phyloP scores from a whole-genome alignment of 2,329 filamentous ascomycete species.

The Tolypocladium ophioglossoides region DNA sequence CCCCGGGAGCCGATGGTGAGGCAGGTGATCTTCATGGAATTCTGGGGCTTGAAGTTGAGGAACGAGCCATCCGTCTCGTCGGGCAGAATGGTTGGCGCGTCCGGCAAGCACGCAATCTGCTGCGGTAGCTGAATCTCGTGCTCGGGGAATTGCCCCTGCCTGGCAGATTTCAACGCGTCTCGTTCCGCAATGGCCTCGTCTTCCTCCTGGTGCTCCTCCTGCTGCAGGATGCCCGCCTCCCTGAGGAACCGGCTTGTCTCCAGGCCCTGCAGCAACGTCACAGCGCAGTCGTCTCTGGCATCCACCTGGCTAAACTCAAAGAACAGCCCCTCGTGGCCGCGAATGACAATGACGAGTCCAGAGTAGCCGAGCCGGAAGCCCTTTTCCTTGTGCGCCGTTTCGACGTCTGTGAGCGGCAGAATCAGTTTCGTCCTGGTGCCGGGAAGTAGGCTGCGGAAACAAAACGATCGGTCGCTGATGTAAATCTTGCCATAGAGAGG shows the following conservation, averaged over 20 bases:
- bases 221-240: slow-evolving; percentile 56
- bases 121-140: slow-evolving; percentile 41
- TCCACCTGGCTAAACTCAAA: slow-evolving; percentile 80
- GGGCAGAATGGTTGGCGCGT: slow-evolving; percentile 69
- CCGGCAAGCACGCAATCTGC: slow-evolving; percentile 33
- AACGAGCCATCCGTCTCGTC: slow-evolving; percentile 84
- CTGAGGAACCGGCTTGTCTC: slow-evolving; percentile 61
- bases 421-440: slow-evolving; percentile 90
- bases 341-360: slow-evolving; percentile 84
- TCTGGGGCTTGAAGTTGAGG: slow-evolving; percentile 77
- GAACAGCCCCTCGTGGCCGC: slow-evolving; percentile 89
- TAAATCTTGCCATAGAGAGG: slow-evolving; percentile 96
- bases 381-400: slow-evolving; percentile 90
- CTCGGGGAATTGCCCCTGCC: slow-evolving; percentile 40
- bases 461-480: slow-evolving; percentile 77
- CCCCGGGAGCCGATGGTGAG: slow-evolving; percentile 92
- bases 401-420: slow-evolving; percentile 79
- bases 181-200: slow-evolving; percentile 72
- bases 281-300: slow-evolving; percentile 76
- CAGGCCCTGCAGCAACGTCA: slow-evolving; percentile 67
- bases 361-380: slow-evolving; percentile 88
- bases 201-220: slow-evolving; percentile 59
- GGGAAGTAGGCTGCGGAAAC: slow-evolving; percentile 83
- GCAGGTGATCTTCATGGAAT: slow-evolving; percentile 77
- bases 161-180: slow-evolving; percentile 66